Evolutionary conservation across 129 eudicot species (phyloP).

Genomic region (Helichrysum umbraculigerum): DNA sequence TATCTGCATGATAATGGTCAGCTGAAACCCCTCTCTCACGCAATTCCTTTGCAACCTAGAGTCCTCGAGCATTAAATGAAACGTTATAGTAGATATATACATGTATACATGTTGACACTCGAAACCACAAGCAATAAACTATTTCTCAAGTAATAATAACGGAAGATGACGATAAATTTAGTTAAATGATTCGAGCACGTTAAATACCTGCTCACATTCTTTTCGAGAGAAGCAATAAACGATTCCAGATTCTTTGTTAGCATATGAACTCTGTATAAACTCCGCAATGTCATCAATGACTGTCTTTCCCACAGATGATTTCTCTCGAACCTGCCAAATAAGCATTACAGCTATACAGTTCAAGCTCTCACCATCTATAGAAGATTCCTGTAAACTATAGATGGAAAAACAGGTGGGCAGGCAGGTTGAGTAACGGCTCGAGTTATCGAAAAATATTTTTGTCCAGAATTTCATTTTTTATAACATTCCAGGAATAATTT

Average conservation of each 20-base stretch:
- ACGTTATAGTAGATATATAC: constrained; percentile 29
- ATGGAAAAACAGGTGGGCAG: not conserved
- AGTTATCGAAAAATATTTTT: not conserved
- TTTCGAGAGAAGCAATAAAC: constrained; percentile 92
- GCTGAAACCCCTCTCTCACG: constrained; percentile 86
- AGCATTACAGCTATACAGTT: constrained; percentile 3
- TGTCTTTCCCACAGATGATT: constrained; percentile 80
- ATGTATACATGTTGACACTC: constrained; percentile 13
- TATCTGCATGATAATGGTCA: constrained; percentile 94
- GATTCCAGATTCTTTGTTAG: constrained; percentile 93
- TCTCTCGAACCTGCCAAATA: constrained; percentile 74
- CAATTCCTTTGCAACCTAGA: constrained; percentile 89
- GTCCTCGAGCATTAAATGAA: constrained; percentile 28
- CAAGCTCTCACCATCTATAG: constrained; percentile 14
- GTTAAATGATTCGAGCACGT: constrained; percentile 9
- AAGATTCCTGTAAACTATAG: constrained; percentile 6
- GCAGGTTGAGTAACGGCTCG: no score
- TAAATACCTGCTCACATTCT: constrained; percentile 91
- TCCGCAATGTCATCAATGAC: constrained; percentile 90
- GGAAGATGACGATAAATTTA: not conserved
- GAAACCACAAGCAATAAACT: not conserved
- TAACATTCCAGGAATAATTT: not conserved
- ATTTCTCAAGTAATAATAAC: not conserved
- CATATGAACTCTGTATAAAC: constrained; percentile 68
- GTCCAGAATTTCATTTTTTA: not conserved